phyloP scores from a whole-genome alignment of 2,329 filamentous ascomycete species.

The Fusarium sp. region DNA sequence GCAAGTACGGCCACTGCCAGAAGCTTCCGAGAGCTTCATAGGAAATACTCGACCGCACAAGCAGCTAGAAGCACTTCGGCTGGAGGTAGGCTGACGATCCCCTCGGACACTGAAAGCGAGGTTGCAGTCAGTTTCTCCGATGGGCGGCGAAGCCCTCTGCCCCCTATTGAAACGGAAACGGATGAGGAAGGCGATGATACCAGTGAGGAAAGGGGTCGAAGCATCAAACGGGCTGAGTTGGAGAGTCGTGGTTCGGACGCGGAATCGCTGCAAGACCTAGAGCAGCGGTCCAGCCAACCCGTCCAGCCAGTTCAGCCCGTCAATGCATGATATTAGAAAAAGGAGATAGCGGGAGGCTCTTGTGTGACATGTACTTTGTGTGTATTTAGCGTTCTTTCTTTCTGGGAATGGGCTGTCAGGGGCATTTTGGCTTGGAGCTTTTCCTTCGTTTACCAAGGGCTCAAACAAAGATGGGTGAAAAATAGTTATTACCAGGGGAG shows the following conservation, averaged over 20 bases:
- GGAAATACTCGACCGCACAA: constrained; percentile 65
- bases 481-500: constrained; percentile 6
- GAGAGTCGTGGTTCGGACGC: constrained; percentile 44
- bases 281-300: constrained; percentile 44
- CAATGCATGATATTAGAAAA: constrained; percentile 43
- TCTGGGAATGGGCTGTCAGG: constrained; percentile 17
- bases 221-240: constrained; percentile 42
- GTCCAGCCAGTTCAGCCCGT: constrained; percentile 46
- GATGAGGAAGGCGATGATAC: constrained; percentile 42
- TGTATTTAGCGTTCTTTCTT: constrained; percentile 44
- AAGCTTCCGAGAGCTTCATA: constrained; percentile 69
- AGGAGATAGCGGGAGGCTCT: constrained; percentile 11
- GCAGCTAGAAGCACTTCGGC: constrained; percentile 53
- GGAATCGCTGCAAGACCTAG: constrained; percentile 43
- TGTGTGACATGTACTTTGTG: constrained; percentile 33
- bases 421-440: constrained; percentile 15
- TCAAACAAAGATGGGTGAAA: background rate
- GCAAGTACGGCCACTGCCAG: constrained; percentile 71
- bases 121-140: constrained; percentile 67
- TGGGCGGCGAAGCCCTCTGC: constrained; percentile 63
- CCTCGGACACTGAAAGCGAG: constrained; percentile 67
- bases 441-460: constrained; percentile 23
- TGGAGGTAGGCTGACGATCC: constrained; percentile 55
- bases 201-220: constrained; percentile 29
- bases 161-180: constrained; percentile 57